Conservation (phyloP, 176 grass and related monocot genomes). For the Calamus simplicifolius region DNA sequence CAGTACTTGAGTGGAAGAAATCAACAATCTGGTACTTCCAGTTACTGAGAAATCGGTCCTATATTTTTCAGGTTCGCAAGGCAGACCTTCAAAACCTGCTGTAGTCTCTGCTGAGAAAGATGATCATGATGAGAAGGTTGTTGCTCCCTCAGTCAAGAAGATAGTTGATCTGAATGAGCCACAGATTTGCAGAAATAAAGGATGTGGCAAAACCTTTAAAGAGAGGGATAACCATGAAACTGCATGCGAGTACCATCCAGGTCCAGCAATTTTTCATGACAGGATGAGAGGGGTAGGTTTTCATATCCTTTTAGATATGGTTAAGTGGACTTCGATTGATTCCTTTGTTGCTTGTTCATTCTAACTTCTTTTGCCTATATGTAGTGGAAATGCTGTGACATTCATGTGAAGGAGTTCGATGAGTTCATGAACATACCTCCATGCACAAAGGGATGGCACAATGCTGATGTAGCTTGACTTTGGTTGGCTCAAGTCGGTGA, state of each 20-base stretch:
- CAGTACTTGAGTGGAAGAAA: no score
- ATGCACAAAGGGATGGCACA: conserved; percentile 95
- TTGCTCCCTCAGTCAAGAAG: conserved; percentile 19
- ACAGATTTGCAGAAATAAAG: background rate
- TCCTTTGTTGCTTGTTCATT: background rate
- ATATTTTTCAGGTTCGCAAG: background rate
- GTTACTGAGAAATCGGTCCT: background rate
- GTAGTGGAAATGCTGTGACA: conserved; percentile 95
- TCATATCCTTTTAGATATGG: background rate
- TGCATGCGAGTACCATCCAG: background rate
- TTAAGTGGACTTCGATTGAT: no score
- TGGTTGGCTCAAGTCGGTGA: background rate
- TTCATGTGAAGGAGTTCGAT: conserved; percentile 94
- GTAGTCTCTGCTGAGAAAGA: background rate
- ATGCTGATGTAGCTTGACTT: conserved; percentile 58
- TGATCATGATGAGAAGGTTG: conserved; percentile 20
- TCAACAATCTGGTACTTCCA: background rate
- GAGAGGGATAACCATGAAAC: background rate
- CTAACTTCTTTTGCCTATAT: conserved; percentile 3
- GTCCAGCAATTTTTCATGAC: conserved; percentile 65
- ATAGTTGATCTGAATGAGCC: background rate
- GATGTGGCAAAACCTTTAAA: background rate
- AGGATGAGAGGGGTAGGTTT: conserved; percentile 20
- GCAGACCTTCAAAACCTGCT: background rate
- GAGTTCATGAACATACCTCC: conserved; percentile 94